Conservation (phyloP, 1,139 yeast genomes). For the Geotrichum candidum region DNA sequence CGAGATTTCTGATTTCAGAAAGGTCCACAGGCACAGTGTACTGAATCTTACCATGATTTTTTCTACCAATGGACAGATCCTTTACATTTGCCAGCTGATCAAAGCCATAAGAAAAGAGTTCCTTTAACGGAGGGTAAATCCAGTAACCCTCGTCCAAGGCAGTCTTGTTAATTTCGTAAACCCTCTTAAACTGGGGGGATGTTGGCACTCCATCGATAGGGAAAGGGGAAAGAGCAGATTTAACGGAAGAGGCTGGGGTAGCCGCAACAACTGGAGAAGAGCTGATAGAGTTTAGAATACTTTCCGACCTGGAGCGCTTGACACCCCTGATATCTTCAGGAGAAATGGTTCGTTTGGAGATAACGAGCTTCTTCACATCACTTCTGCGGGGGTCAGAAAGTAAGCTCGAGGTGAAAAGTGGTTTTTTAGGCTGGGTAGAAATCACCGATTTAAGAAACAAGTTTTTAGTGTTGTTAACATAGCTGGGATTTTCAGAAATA, state of each 20-base stretch:
- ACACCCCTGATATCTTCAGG: slow-evolving; percentile 11
- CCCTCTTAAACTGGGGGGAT: slow-evolving; percentile 1
- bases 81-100: slow-evolving; percentile 54
- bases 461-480: slow-evolving; percentile 1
- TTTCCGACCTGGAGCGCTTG: background rate
- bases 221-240: slow-evolving; percentile 1
- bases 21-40: slow-evolving; percentile 71
- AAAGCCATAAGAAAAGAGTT: slow-evolving; percentile 44
- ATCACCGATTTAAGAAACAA: slow-evolving; percentile 2
- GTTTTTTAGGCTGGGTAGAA: background rate
- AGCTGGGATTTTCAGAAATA: background rate
- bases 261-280: background rate
- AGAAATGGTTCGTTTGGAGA: slow-evolving; percentile 3
- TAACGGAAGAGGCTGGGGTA: background rate
- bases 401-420: slow-evolving; percentile 1
- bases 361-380: slow-evolving; percentile 12
- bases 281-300: background rate
- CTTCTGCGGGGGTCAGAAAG: slow-evolving; percentile 1
- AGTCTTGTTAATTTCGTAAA: slow-evolving; percentile 23
- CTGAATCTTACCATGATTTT: slow-evolving; percentile 67
- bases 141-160: slow-evolving; percentile 55
- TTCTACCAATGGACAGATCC: slow-evolving; percentile 71
- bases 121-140: slow-evolving; percentile 66
- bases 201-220: background rate
- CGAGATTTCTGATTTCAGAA: slow-evolving; percentile 43